Evolutionary conservation across 2,329 filamentous ascomycete genomes (phyloP), one percentile per base, ranked within the genome.

Genomic region (Lachnellula suecica): DNA sequence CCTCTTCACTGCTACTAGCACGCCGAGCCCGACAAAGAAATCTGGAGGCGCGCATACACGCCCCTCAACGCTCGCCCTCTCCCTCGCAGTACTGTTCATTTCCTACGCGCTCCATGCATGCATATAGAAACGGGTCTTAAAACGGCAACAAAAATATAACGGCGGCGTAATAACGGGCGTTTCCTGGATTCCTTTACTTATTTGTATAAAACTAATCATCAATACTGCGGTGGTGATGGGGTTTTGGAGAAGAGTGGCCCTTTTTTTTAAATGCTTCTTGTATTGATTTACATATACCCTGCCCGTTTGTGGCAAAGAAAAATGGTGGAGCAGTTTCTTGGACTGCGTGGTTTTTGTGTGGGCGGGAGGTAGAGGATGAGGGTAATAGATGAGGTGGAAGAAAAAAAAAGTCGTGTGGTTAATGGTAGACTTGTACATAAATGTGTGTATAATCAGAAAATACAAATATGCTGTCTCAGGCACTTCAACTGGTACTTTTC

Each of bases 1-100:
- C 1, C 59, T 67, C 31, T 68, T 63, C 40, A 68, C 66, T 4
- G 66, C 66, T 1, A 68, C 66, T 19, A 51, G 60, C 19, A 68
- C 66, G 29, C 66, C 65, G 11, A 64, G 54, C 47, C 51, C 64
- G 2, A 59, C 52, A 15, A 63, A 58, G 20, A 59, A 63, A 44
- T 60, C 54, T 2, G 44, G 55, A 20, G 62, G 45, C 8, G 19
- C 44, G 23, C 22, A 37, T 41, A 43, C 17, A 3, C 40, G 25
- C 17, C 8, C 11, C 11, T 40, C 37, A 19, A 19, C 37, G 10
- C 4, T 40, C 37, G n/a, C n/a, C n/a, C n/a, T n/a, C n/a, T n/a
- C n/a, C n/a, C n/a, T n/a, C n/a, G n/a, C 17, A 4, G 11, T 25
- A 43, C 20, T 43, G 40, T 6, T 23, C 5, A 23, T 25, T n/a